phyloP scores from a whole-genome alignment of 345 rosid species.

The Punica granatum region DNA sequence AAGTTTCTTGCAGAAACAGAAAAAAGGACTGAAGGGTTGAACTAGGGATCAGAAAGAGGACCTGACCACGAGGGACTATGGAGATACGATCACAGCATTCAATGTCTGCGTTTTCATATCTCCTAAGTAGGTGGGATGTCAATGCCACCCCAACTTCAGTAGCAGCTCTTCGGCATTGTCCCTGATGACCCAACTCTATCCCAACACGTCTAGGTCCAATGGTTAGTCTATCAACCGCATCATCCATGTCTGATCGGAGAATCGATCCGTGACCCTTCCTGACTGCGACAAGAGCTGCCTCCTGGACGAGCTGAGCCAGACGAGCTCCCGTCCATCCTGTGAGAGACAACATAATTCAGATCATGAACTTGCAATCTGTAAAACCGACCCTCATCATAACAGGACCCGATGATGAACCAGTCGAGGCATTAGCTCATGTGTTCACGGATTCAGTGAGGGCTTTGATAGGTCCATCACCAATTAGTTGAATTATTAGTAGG shows the following conservation, averaged over 20 bases:
- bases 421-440: neutral
- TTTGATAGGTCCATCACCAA: neutral
- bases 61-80: slow-evolving; percentile 86
- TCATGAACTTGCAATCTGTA: slow-evolving; percentile 3
- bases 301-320: slow-evolving; percentile 86
- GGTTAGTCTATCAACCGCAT: slow-evolving; percentile 89
- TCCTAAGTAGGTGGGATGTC: slow-evolving; percentile 74
- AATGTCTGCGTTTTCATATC: slow-evolving; percentile 66
- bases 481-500: neutral
- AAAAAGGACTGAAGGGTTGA: neutral
- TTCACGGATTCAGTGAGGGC: neutral
- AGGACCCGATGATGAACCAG: neutral
- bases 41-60: slow-evolving; percentile 27
- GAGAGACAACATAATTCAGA: slow-evolving; percentile 15
- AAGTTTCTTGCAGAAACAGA: neutral
- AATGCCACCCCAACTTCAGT: slow-evolving; percentile 89
- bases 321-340: slow-evolving; percentile 93
- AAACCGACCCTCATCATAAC: neutral
- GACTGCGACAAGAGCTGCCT: slow-evolving; percentile 94
- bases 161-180: slow-evolving; percentile 90
- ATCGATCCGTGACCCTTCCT: slow-evolving; percentile 67
- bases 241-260: slow-evolving; percentile 77
- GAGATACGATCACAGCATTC: slow-evolving; percentile 86
- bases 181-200: slow-evolving; percentile 66
- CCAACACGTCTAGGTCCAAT: slow-evolving; percentile 89